A percentile compares a stretch with the other conserved stretches of the same genome.
These are phyloP conservation scores for Cruciata laevipes DNA, from an alignment of 257 asterid genomes.

Conservation along the genomic window DNA sequence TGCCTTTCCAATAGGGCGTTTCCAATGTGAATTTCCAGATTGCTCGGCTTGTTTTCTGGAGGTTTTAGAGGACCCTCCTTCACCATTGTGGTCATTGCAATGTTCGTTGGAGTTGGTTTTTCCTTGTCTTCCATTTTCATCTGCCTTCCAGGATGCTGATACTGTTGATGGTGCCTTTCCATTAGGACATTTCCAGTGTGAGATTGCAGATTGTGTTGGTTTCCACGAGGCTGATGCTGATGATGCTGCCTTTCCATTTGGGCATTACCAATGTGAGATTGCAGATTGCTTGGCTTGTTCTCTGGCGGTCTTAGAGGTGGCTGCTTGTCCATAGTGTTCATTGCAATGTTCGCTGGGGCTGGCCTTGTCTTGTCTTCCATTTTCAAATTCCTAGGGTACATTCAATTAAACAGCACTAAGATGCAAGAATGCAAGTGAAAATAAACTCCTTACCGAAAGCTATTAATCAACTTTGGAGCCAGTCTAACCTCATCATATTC, in stretches of 20 bases:
- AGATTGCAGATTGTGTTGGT: neutral
- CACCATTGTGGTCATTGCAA: neutral
- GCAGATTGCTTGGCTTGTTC: neutral
- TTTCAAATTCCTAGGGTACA: slow-evolving; percentile 23
- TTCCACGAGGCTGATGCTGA: slow-evolving; percentile 30
- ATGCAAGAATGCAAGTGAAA: neutral
- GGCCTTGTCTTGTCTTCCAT: slow-evolving; percentile 12
- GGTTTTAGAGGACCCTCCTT: slow-evolving; percentile 4
- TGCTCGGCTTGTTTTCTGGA: slow-evolving; percentile 8
- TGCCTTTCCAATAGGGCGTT: slow-evolving; percentile 1
- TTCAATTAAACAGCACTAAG: slow-evolving; percentile 4
- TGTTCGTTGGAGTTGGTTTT: neutral
- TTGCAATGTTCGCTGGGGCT: slow-evolving; percentile 14
- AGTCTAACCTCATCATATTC: slow-evolving; percentile 29
- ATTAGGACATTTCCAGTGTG: slow-evolving; percentile 1
- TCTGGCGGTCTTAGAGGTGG: slow-evolving; percentile 13
- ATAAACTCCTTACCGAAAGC: too few species aligned
- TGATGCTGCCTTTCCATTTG: slow-evolving; percentile 16
- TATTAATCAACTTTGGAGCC: slow-evolving; percentile 25
- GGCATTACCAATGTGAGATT: neutral
- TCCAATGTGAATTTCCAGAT: neutral
- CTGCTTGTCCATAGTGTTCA: slow-evolving; percentile 11
- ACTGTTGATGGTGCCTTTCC: neutral
- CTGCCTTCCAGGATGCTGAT: slow-evolving; percentile 11
- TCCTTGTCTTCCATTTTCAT: neutral